Conservation (phyloP, 108 stramenopile genomes). For the Conticribra weissflogii region DNA sequence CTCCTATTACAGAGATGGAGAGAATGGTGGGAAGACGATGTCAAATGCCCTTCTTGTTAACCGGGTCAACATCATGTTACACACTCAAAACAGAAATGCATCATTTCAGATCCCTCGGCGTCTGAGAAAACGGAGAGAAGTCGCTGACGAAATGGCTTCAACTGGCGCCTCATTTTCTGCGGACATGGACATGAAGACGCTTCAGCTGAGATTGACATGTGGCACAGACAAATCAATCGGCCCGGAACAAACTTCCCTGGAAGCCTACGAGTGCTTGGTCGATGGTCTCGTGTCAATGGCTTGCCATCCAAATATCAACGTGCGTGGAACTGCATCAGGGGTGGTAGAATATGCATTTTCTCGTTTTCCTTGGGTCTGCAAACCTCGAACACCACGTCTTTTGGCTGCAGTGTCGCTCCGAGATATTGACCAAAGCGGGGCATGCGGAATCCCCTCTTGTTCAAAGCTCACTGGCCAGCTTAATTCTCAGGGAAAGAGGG, state of each 20-base stretch:
- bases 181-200: slow-evolving; percentile 39
- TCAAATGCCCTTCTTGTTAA: slow-evolving; percentile 74
- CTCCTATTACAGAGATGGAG: slow-evolving; percentile 81
- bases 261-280: slow-evolving; percentile 74
- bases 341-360: slow-evolving; percentile 82
- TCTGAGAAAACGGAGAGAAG: slow-evolving; percentile 47
- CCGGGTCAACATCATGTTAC: slow-evolving; percentile 70
- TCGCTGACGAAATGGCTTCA: slow-evolving; percentile 24
- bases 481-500: slow-evolving; percentile 75
- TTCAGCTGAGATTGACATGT: slow-evolving; percentile 17
- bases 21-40: slow-evolving; percentile 82
- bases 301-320: slow-evolving; percentile 87
- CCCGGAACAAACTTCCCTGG: slow-evolving; percentile 36
- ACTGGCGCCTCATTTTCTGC: slow-evolving; percentile 20
- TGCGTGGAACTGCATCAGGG: slow-evolving; percentile 74
- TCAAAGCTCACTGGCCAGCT: slow-evolving; percentile 54
- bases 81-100: slow-evolving; percentile 66
- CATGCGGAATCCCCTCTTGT: slow-evolving; percentile 76
- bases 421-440: slow-evolving; percentile 65
- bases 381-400: slow-evolving; percentile 55
- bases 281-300: slow-evolving; percentile 83
- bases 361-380: slow-evolving; percentile 80
- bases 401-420: slow-evolving; percentile 63
- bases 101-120: slow-evolving; percentile 82
- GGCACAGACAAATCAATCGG: slow-evolving; percentile 1